phyloP scores from a whole-genome alignment of 331 rosid genomes.

The Quercus phellos region DNA sequence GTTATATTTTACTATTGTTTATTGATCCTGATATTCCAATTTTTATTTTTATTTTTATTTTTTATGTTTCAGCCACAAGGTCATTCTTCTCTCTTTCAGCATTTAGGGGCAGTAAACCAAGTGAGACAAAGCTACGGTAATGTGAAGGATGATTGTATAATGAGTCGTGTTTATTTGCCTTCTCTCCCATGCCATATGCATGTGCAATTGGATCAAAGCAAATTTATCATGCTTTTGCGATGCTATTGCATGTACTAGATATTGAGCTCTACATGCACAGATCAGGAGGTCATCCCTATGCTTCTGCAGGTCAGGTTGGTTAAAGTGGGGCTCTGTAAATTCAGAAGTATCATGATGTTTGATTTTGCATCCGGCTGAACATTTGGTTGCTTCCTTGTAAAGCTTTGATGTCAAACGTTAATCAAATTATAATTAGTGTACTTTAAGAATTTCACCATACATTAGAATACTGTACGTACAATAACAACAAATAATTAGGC shows the following conservation, averaged over 20 bases:
- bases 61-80: slow-evolving; percentile 68
- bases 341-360: slow-evolving; percentile 13
- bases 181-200: slow-evolving; percentile 27
- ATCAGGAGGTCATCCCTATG: not conserved
- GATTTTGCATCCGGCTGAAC: not conserved
- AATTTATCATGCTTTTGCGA: slow-evolving; percentile 3
- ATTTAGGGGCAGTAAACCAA: slow-evolving; percentile 77
- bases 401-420: not conserved
- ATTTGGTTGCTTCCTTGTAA: not conserved
- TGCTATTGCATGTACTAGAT: slow-evolving; percentile 5
- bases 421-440: slow-evolving; percentile 4
- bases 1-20: not conserved
- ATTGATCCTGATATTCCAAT: slow-evolving; percentile 21
- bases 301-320: slow-evolving; percentile 7
- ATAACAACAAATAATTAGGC: not conserved
- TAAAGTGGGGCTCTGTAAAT: slow-evolving; percentile 19
- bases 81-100: slow-evolving; percentile 99
- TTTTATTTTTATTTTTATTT: slow-evolving; percentile 15
- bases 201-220: slow-evolving; percentile 21
- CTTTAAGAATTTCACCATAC: not conserved
- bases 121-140: slow-evolving; percentile 45
- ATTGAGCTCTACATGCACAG: slow-evolving; percentile 6
- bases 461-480: not conserved
- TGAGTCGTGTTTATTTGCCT: slow-evolving; percentile 7
- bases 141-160: slow-evolving; percentile 18